Base-by-base conservation (phyloP, 345 rosid species). In the Abelmoschus esculentus region DNA sequence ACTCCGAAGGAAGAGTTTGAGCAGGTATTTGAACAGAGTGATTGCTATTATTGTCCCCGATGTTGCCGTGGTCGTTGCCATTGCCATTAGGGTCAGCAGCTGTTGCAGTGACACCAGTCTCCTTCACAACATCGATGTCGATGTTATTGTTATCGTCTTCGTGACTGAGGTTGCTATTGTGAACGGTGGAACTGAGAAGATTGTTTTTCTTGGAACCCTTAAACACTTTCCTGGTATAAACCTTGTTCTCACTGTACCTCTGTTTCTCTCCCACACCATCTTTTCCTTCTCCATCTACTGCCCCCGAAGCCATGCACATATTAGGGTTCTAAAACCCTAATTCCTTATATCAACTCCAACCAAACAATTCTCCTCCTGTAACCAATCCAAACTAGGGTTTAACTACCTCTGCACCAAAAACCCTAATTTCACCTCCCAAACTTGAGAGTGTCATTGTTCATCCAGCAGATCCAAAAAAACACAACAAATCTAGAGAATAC, bases 221-320 rank as follows among this genome's bases (percentile, higher is more conserved):
- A 56, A 81, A 89, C 36, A 85, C 83, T 78, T 91, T 95, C 78
- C 99, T 85, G 13, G 82, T 87, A 74, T 95, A 95, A 10, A 95
- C 99, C 75, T 77, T 93, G 80, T 64, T 79, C 80, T 77, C 89
- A 1, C 70, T 62, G 54, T 75, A 86, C 69, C 85, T 87, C 79
- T 78, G 89, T 80, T 83, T 91, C 82, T 91, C 93, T 72, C 80
- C 83, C 8, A 75, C 78, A 52, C 82, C 95, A 75, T 83, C 90
- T 68, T 76, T 83, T 74, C 83, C 90, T 18, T 81, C 92, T 74
- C 83, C 89, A 54, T 76, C 88, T 75, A 80, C 79, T 76, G 88
- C 80, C 90, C 84, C 96, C 73, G 98, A 95, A 83, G 96, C 99
- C 99, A 91, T 95, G 80, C 97, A 89, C 80, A 82, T 78, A 78